phyloP scores from a whole-genome alignment of 805 yeast genomes.

The Kuraishia borneana region DNA sequence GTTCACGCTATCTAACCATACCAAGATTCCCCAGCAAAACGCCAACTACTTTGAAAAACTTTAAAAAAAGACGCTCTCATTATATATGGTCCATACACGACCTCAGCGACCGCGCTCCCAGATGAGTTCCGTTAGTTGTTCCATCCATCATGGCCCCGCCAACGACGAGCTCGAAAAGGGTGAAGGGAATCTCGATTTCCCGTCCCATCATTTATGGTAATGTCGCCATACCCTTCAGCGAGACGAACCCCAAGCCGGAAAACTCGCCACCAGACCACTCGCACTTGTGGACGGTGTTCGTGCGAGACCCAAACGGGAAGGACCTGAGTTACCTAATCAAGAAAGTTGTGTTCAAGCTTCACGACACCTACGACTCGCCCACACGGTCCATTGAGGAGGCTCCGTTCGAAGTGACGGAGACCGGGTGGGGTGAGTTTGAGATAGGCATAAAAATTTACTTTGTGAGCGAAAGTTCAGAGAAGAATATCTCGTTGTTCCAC shows the following conservation, averaged over 20 bases:
- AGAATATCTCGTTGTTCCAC: constrained; percentile 76
- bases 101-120: too few relatives aligned
- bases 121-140: too few relatives aligned
- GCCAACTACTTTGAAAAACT: too few relatives aligned
- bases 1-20: too few relatives aligned
- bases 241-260: constrained; percentile 34
- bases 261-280: constrained; percentile 83
- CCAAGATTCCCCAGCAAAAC: too few relatives aligned
- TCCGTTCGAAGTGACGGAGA: constrained; percentile 91
- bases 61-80: too few relatives aligned
- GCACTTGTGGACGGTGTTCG: constrained; percentile 91
- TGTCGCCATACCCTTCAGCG: constrained; percentile 56
- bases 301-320: constrained; percentile 68
- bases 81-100: too few relatives aligned
- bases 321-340: constrained; percentile 77
- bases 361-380: constrained; percentile 85
- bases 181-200: constrained; percentile 50
- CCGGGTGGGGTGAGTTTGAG: constrained; percentile 99
- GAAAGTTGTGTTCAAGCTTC: constrained; percentile 87
- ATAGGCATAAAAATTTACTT: constrained; percentile 80
- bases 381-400: constrained; percentile 82
- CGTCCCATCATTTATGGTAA: constrained; percentile 80
- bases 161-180: constrained; percentile 17
- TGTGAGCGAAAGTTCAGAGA: constrained; percentile 79
- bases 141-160: constrained; percentile 27